These are phyloP conservation scores for Trichoderma breve DNA, from an alignment of 2,329 filamentous ascomycete species.

Conservation along the genomic window DNA sequence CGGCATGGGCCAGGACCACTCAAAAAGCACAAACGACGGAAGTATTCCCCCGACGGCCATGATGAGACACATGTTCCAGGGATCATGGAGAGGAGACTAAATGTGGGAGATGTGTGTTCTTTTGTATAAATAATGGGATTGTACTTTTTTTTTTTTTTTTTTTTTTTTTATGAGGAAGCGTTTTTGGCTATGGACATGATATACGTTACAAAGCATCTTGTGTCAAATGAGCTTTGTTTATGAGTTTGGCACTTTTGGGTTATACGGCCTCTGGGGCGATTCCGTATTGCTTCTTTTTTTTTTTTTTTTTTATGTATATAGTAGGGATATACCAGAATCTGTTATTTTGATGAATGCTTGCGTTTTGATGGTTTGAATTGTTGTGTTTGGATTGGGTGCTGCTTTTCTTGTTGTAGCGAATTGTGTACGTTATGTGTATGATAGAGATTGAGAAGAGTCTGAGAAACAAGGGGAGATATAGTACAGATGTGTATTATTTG, in stretches of 20 bases:
- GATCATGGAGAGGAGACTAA: constrained; percentile 21
- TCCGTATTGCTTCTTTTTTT: too few relatives aligned
- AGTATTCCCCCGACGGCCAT: constrained; percentile 28
- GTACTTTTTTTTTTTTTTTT: neutral
- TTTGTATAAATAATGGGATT: neutral
- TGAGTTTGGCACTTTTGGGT: neutral
- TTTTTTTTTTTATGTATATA: neutral
- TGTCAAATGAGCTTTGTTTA: neutral
- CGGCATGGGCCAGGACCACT: constrained; percentile 31
- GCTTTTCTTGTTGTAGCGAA: neutral
- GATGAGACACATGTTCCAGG: constrained; percentile 29
- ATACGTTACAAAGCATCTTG: neutral
- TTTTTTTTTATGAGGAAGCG: neutral
- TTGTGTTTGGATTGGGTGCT: neutral
- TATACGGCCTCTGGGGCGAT: neutral
- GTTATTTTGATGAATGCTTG: neutral
- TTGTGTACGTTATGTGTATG: neutral
- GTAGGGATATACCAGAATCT: neutral
- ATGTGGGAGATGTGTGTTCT: neutral
- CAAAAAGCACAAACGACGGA: constrained; percentile 30
- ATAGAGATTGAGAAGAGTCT: neutral
- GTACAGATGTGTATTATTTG: neutral
- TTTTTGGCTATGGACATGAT: neutral
- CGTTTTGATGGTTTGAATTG: neutral
- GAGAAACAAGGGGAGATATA: neutral